phyloP scores from a whole-genome alignment of 106 monocot genomes.

The Allium cepa region DNA sequence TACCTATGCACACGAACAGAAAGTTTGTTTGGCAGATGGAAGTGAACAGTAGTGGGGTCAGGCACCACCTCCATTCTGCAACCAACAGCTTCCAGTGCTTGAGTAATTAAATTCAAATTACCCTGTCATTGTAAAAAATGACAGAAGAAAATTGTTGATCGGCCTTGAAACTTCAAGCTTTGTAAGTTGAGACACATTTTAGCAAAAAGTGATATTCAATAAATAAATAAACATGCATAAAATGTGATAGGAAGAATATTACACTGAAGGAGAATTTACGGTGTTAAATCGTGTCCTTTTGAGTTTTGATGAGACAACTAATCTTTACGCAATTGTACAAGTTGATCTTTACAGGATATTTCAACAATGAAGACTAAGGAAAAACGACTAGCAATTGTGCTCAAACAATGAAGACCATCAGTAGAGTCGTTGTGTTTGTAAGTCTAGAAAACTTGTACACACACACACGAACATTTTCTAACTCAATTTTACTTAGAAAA shows the following conservation, averaged over 20 bases:
- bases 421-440: too few relatives aligned
- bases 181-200: not conserved
- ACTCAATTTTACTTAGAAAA: too few relatives aligned
- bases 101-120: constrained; percentile 90
- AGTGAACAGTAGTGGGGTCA: constrained; percentile 91
- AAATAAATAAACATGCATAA: not conserved
- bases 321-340: too few relatives aligned
- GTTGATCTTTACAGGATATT: too few relatives aligned
- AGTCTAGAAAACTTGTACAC: too few relatives aligned
- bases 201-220: not conserved
- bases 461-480: too few relatives aligned
- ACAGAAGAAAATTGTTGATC: not conserved
- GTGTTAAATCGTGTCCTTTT: too few relatives aligned
- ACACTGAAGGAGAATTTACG: too few relatives aligned
- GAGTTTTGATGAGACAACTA: too few relatives aligned
- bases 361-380: too few relatives aligned
- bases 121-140: constrained; percentile 38
- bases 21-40: constrained; percentile 70
- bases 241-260: not conserved
- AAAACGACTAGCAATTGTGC: too few relatives aligned
- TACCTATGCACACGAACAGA: constrained; percentile 79
- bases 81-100: constrained; percentile 81
- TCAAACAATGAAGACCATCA: too few relatives aligned
- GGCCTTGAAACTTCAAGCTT: not conserved
- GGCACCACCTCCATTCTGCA: constrained; percentile 72